Evolutionary conservation across 495 filamentous ascomycete genomes (phyloP).

Genomic region (Talaromyces trachyspermus): DNA sequence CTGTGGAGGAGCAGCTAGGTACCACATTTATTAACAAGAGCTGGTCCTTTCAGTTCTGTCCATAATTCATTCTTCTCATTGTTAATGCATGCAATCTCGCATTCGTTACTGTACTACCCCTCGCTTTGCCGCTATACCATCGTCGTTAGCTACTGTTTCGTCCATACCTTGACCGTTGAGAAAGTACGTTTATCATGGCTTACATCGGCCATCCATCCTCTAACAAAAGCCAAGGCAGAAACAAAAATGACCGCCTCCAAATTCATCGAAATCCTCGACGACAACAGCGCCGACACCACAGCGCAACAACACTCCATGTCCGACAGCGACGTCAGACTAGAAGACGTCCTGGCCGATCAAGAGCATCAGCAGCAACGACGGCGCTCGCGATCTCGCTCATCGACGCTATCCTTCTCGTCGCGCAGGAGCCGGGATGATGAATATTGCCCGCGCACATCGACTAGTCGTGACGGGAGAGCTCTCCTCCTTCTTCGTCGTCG

Average conservation of each 20-base stretch:
- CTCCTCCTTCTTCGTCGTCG: not conserved
- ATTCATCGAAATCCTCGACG: constrained; percentile 42
- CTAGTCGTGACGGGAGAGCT: not conserved
- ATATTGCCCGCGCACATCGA: constrained; percentile 17
- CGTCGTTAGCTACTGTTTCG: too few relatives aligned
- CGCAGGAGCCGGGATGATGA: constrained; percentile 26
- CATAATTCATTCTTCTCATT: too few relatives aligned
- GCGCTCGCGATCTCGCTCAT: constrained; percentile 35
- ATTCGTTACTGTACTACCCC: too few relatives aligned
- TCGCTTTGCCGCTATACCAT: too few relatives aligned
- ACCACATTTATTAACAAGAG: too few relatives aligned
- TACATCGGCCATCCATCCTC: too few relatives aligned
- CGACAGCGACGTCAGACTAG: constrained; percentile 39
- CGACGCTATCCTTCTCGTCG: constrained; percentile 33
- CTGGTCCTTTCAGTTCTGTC: too few relatives aligned
- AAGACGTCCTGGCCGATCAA: constrained; percentile 41
- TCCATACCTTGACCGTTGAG: too few relatives aligned
- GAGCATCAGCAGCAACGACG: constrained; percentile 15
- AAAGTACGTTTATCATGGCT: too few relatives aligned
- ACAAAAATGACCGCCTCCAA: constrained; percentile 21
- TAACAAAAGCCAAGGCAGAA: too few relatives aligned
- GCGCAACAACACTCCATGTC: constrained; percentile 24
- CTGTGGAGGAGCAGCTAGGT: too few relatives aligned
- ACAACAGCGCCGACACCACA: constrained; percentile 17
- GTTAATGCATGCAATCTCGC: too few relatives aligned